These are phyloP conservation scores for Schizophyllum amplum DNA, from an alignment of 1,284 basidiomycete genomes.

Conservation along the genomic window DNA sequence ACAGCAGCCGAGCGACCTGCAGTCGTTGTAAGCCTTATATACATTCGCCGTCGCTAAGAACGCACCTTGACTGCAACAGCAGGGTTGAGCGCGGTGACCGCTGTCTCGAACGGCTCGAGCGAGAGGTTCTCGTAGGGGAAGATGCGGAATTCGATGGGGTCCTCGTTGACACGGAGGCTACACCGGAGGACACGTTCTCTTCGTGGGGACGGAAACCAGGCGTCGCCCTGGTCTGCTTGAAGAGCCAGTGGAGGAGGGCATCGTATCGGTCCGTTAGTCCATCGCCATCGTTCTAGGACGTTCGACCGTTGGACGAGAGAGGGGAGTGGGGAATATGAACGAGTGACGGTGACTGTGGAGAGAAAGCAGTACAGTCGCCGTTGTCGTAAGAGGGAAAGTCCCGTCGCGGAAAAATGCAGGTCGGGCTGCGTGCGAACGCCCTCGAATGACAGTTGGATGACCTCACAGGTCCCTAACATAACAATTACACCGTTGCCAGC, in stretches of 20 bases:
- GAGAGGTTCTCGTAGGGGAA: slow-evolving; percentile 66
- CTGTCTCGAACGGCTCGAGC: slow-evolving; percentile 67
- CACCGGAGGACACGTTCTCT: slow-evolving; percentile 58
- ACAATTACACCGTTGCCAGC: neutral
- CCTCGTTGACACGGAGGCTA: slow-evolving; percentile 55
- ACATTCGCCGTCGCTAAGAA: neutral
- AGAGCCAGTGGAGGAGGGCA: slow-evolving; percentile 42
- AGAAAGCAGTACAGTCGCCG: neutral
- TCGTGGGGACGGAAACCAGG: slow-evolving; percentile 69
- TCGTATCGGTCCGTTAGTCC: slow-evolving; percentile 50
- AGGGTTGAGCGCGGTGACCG: slow-evolving; percentile 67
- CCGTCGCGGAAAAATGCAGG: neutral
- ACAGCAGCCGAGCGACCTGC: slow-evolving; percentile 60
- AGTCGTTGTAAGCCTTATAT: neutral
- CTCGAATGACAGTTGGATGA: neutral
- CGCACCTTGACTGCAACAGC: slow-evolving; percentile 73
- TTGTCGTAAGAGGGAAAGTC: neutral
- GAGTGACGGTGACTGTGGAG: neutral
- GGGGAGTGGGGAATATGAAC: slow-evolving; percentile 1
- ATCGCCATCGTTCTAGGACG: slow-evolving; percentile 17
- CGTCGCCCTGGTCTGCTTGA: slow-evolving; percentile 61
- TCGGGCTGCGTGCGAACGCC: neutral
- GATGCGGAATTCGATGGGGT: slow-evolving; percentile 45
- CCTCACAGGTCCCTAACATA: neutral
- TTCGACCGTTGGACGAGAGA: neutral